Percentiles rank a stretch among this genome's conserved stretches.
Evolutionary conservation across 129 eudicot species (phyloP).

Genomic region (Arctium minus): DNA sequence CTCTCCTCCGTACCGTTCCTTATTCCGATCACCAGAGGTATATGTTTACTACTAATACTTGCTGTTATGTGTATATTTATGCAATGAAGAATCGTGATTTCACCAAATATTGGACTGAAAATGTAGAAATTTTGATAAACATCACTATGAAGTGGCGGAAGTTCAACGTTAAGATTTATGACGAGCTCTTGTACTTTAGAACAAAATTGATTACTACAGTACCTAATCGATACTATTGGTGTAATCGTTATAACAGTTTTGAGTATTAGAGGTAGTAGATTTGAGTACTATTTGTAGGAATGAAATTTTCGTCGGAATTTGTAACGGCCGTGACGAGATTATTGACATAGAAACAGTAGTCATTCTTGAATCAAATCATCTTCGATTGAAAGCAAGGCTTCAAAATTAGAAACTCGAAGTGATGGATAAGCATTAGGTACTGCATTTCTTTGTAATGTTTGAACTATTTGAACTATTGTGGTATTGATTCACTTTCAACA

Average conservation of each 20-base stretch:
- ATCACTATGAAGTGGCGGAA: background rate
- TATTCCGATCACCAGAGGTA: slow-evolving; percentile 88
- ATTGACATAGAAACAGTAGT: background rate
- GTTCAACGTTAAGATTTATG: background rate
- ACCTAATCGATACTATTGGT: background rate
- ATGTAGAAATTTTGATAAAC: background rate
- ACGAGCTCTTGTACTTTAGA: background rate
- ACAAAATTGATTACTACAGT: background rate
- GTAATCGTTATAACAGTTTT: background rate
- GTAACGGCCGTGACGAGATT: background rate
- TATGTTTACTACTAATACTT: background rate
- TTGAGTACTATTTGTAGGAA: background rate
- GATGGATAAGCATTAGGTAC: background rate
- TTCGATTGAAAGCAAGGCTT: background rate
- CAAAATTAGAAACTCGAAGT: background rate
- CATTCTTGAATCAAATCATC: background rate
- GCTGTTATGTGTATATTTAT: background rate
- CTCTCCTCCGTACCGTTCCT: slow-evolving; percentile 85
- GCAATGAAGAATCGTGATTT: background rate
- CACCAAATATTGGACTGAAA: background rate
- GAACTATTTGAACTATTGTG: background rate
- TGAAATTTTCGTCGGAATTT: background rate
- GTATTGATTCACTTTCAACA: background rate
- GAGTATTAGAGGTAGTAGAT: background rate
- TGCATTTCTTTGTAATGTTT: background rate